Evolutionary conservation across 495 filamentous ascomycete species (phyloP).

Genomic region (Xylaria longipes): DNA sequence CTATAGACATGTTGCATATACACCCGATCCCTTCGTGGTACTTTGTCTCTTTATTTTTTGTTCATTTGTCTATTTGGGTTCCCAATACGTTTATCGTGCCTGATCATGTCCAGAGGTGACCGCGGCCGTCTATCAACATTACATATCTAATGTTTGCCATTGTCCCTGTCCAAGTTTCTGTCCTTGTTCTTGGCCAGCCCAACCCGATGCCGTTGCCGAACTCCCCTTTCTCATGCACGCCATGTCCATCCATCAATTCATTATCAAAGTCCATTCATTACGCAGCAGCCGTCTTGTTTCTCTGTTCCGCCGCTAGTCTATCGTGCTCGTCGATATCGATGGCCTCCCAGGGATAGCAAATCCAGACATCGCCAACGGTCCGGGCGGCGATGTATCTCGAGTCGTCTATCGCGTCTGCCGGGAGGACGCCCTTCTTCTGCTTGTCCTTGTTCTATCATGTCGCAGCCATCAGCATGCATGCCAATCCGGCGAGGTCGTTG

Average conservation of each 20-base stretch:
- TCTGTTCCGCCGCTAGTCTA: slow-evolving; percentile 63
- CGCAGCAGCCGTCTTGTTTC: slow-evolving; percentile 29
- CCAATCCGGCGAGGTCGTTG: background rate
- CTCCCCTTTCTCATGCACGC: slow-evolving; percentile 12
- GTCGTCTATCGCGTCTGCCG: slow-evolving; percentile 76
- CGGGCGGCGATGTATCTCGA: slow-evolving; percentile 83
- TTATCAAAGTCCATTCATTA: slow-evolving; percentile 6
- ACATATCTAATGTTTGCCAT: slow-evolving; percentile 26
- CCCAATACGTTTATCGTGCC: slow-evolving; percentile 22
- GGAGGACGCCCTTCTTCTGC: slow-evolving; percentile 86
- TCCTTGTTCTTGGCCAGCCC: background rate
- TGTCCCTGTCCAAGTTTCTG: background rate
- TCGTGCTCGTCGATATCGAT: slow-evolving; percentile 96
- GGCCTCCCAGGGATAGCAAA: slow-evolving; percentile 99
- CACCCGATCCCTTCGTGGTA: background rate
- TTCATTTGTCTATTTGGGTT: background rate
- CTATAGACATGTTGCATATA: slow-evolving; percentile 15
- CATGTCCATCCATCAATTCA: background rate
- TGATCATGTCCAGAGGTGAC: slow-evolving; percentile 28
- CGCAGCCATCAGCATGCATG: slow-evolving; percentile 24
- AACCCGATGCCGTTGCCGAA: background rate
- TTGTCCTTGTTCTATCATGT: slow-evolving; percentile 88
- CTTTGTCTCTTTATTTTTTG: background rate
- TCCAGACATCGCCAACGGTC: slow-evolving; percentile 93
- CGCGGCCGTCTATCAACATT: slow-evolving; percentile 36